phyloP scores from a whole-genome alignment of 176 grass and related monocot species.

The Secale cereale region DNA sequence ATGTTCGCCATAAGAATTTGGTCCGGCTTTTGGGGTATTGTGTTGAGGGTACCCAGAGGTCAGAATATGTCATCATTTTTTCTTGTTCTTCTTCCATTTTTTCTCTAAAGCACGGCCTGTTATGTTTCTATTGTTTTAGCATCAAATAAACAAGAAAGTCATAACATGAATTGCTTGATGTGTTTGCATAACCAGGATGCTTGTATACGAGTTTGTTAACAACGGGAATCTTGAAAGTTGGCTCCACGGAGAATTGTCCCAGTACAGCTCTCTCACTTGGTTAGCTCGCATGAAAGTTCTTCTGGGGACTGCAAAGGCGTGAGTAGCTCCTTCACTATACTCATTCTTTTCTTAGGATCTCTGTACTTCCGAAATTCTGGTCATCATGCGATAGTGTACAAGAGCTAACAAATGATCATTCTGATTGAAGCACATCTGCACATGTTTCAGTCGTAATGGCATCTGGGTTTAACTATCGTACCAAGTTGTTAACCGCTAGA shows the following conservation, averaged over 20 bases:
- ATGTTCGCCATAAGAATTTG: conserved; percentile 97
- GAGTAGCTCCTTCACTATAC: conserved; percentile 42
- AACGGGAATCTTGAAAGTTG: conserved; percentile 96
- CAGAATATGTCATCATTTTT: conserved; percentile 3
- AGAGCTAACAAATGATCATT: conserved; percentile 5
- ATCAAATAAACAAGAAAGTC: neutral
- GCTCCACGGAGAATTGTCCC: conserved; percentile 88
- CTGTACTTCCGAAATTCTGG: neutral
- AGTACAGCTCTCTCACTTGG: conserved; percentile 87
- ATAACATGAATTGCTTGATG: conserved; percentile 28
- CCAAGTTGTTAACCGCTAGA: neutral
- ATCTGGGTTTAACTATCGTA: neutral
- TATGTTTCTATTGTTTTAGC: conserved; percentile 7
- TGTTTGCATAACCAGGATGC: conserved; percentile 71
- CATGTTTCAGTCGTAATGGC: neutral
- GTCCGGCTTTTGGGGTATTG: conserved; percentile 91
- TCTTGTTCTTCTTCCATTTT: neutral
- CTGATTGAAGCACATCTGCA: conserved; percentile 8
- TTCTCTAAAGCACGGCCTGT: neutral
- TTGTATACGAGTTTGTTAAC: conserved; percentile 96
- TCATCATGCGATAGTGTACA: neutral
- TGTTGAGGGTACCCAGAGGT: conserved; percentile 96
- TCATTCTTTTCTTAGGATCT: conserved; percentile 22
- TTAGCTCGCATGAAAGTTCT: conserved; percentile 92
- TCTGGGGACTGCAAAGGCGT: conserved; percentile 94